phyloP scores from a whole-genome alignment of 352 stramenopile species.

The Hyphochytrium catenoides region DNA sequence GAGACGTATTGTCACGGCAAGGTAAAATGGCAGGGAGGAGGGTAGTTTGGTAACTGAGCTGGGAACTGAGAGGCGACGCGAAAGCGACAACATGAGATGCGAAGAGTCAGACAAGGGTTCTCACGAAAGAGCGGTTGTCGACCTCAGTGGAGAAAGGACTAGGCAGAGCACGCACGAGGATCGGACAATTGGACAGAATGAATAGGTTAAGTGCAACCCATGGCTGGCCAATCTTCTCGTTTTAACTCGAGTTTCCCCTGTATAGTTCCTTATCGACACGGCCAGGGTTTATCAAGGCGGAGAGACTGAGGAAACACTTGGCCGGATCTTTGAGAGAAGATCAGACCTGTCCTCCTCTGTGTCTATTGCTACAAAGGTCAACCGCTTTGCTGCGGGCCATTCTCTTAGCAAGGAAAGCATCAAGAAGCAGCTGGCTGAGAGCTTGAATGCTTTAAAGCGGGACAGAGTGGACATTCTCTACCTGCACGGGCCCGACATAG shows the following conservation, averaged over 20 bases:
- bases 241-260: no score
- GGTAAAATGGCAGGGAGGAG: no score
- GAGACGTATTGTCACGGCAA: no score
- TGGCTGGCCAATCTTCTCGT: no score
- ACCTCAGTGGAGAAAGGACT: no score
- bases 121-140: no score
- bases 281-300: conserved; percentile 16
- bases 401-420: conserved; percentile 21
- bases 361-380: conserved; percentile 22
- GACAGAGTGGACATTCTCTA: conserved; percentile 26
- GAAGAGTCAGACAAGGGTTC: no score
- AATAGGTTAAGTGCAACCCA: no score
- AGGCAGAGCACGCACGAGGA: conserved; percentile 5
- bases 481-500: conserved; percentile 39
- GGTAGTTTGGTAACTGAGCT: no score
- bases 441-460: conserved; percentile 16
- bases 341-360: neutral
- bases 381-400: conserved; percentile 18
- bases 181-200: conserved; percentile 5
- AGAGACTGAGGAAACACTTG: conserved; percentile 11
- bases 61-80: no score
- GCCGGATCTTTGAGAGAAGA: conserved; percentile 4
- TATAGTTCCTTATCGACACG: no score
- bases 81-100: no score
- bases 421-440: conserved; percentile 20